A percentile compares a stretch with the other conserved stretches of the same genome.
phyloP scores from a whole-genome alignment of 768 basidiomycete genomes.

The Tricholoma flavovirens region DNA sequence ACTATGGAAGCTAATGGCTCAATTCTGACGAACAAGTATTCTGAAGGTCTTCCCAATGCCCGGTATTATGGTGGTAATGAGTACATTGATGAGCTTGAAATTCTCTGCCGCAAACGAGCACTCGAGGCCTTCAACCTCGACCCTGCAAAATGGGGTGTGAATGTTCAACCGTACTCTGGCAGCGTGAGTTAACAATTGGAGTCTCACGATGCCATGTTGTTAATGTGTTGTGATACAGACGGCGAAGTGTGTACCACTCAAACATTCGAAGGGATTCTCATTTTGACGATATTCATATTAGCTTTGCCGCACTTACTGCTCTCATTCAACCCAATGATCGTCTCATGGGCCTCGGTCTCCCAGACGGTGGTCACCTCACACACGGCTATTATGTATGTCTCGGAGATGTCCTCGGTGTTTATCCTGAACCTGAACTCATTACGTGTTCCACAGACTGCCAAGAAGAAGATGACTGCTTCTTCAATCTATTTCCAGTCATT shows the following conservation, averaged over 20 bases:
- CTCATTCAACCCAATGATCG: conserved; percentile 96
- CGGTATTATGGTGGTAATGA: conserved; percentile 99
- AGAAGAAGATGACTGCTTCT: conserved; percentile 99
- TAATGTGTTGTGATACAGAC: conserved; percentile 40
- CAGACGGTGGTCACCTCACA: conserved; percentile 95
- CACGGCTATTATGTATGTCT: conserved; percentile 89
- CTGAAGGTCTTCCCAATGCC: conserved; percentile 96
- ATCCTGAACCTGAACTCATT: conserved; percentile 5
- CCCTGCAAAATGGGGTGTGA: conserved; percentile 92
- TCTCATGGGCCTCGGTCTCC: conserved; percentile 97
- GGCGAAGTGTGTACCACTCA: conserved; percentile 62
- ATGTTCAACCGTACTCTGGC: conserved; percentile 98
- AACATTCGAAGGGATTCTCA: conserved; percentile 2
- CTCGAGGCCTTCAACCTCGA: conserved; percentile 95
- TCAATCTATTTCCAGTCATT: conserved; percentile 99
- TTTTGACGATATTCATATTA: conserved; percentile 28
- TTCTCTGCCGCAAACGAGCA: conserved; percentile 92
- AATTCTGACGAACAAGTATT: conserved; percentile 98
- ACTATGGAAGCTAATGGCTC: conserved; percentile 99
- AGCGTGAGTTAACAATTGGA: conserved; percentile 45
- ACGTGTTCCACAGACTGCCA: conserved; percentile 64
- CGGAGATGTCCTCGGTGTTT: conserved; percentile 1
- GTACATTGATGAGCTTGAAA: conserved; percentile 94
- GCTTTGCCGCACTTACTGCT: conserved; percentile 95
- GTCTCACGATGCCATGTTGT: background rate